Evolutionary conservation across 176 grass and related monocot genomes (phyloP).

Genomic region (Leersia perrieri): DNA sequence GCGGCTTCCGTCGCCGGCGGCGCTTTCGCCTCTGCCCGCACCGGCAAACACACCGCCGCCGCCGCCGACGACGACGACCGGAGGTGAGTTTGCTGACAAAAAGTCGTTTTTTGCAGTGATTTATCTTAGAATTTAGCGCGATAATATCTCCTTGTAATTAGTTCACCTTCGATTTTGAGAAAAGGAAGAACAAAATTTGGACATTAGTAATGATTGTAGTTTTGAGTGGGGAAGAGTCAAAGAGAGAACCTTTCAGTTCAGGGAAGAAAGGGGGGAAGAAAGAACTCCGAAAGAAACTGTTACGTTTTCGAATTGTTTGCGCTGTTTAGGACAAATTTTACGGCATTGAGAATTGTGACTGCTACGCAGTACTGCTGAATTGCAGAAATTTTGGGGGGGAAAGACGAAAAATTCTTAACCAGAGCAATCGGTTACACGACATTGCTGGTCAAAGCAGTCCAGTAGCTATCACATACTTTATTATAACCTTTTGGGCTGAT

Average conservation of each 20-base stretch:
- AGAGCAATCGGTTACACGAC: not conserved
- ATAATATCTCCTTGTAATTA: not conserved
- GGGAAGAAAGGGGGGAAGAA: not conserved
- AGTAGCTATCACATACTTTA: not conserved
- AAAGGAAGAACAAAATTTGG: not conserved
- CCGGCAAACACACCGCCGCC: not conserved
- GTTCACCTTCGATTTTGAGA: not conserved
- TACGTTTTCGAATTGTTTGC: not conserved
- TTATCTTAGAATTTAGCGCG: not conserved
- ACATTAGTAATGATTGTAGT: too few relatives aligned
- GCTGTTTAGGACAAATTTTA: not conserved
- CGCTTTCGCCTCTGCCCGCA: not conserved
- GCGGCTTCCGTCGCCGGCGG: constrained; percentile 16
- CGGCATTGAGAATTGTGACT: not conserved
- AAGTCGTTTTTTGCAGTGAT: not conserved
- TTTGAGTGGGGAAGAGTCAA: not conserved
- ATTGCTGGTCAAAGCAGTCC: not conserved
- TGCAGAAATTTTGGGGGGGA: not conserved
- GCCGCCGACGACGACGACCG: not conserved
- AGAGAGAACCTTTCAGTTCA: not conserved
- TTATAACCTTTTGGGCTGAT: not conserved
- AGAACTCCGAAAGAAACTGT: not conserved
- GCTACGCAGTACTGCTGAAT: not conserved
- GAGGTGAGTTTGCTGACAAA: constrained; percentile 19
- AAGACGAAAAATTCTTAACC: not conserved